These are phyloP conservation scores for Candida smagusa DNA, from an alignment of 1,139 yeast genomes.

Conservation along the genomic window DNA sequence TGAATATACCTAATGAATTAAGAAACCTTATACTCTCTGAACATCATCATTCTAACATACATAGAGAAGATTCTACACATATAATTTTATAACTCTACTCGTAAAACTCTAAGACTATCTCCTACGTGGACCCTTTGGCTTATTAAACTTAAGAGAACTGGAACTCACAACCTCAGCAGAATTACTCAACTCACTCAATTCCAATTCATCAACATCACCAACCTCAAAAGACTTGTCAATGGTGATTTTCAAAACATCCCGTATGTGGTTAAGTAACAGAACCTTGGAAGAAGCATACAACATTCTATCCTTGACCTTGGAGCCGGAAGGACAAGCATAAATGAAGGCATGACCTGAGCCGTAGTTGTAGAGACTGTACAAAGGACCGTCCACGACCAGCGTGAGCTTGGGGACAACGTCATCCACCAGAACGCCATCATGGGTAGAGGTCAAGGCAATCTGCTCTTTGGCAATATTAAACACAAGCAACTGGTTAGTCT, in stretches of 20 bases:
- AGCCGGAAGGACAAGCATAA: slow-evolving; percentile 86
- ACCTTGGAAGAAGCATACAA: slow-evolving; percentile 81
- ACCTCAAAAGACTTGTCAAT: slow-evolving; percentile 53
- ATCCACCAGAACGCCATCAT: slow-evolving; percentile 15
- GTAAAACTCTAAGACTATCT: slow-evolving; percentile 19
- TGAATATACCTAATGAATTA: too few species aligned
- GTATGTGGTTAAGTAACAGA: slow-evolving; percentile 57
- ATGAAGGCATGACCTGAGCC: slow-evolving; percentile 49
- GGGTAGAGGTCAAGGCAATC: slow-evolving; percentile 19
- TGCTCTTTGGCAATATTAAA: slow-evolving; percentile 36
- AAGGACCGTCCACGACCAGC: slow-evolving; percentile 21
- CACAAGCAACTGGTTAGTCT: slow-evolving; percentile 20
- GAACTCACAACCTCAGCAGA: slow-evolving; percentile 12
- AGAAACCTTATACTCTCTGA: too few species aligned
- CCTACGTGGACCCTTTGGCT: slow-evolving; percentile 58
- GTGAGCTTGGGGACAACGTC: slow-evolving; percentile 23
- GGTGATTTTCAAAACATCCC: slow-evolving; percentile 20
- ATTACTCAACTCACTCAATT: slow-evolving; percentile 30
- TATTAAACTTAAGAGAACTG: slow-evolving; percentile 37
- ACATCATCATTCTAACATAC: too few species aligned
- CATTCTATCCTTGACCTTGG: slow-evolving; percentile 90
- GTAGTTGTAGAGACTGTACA: slow-evolving; percentile 57
- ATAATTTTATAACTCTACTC: too few species aligned
- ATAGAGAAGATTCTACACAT: too few species aligned
- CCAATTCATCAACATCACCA: slow-evolving; percentile 68